Conservation (phyloP, 106 monocot genomes). For the Posidonia australis region DNA sequence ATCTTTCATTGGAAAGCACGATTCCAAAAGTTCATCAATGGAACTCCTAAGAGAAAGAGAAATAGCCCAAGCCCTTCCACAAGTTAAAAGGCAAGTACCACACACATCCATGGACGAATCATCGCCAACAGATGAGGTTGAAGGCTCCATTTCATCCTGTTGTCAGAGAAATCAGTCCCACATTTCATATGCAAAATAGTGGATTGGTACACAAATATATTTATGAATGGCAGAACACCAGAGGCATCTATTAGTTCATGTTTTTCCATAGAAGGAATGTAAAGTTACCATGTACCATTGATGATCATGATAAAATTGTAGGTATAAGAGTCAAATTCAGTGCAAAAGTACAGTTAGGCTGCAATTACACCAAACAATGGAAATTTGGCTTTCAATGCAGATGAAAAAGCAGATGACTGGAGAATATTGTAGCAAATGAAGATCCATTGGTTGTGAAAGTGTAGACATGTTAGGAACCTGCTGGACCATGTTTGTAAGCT, state of each 20-base stretch:
- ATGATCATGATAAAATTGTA: no score
- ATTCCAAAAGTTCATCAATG: conserved; percentile 37
- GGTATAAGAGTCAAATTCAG: no score
- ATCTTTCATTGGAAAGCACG: conserved; percentile 40
- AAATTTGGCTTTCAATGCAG: no score
- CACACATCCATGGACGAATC: conserved; percentile 8
- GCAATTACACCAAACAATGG: no score
- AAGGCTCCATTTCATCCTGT: conserved; percentile 26
- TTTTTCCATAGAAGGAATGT: no score
- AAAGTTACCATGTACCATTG: no score
- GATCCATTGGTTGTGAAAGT: no score
- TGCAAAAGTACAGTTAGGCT: no score
- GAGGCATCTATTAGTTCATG: background rate
- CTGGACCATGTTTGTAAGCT: no score
- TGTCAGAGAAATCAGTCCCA: background rate
- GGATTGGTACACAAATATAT: background rate
- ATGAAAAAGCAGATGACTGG: no score
- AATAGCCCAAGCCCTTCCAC: conserved; percentile 80
- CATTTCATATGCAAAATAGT: background rate
- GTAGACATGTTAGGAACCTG: no score
- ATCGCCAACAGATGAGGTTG: conserved; percentile 13
- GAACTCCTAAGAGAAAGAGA: conserved; percentile 47
- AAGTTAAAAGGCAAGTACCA: conserved; percentile 51
- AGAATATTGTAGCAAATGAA: no score
- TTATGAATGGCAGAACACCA: background rate